Evolutionary conservation across 1,284 basidiomycete species (phyloP).

Genomic region (Malassezia psittaci): DNA sequence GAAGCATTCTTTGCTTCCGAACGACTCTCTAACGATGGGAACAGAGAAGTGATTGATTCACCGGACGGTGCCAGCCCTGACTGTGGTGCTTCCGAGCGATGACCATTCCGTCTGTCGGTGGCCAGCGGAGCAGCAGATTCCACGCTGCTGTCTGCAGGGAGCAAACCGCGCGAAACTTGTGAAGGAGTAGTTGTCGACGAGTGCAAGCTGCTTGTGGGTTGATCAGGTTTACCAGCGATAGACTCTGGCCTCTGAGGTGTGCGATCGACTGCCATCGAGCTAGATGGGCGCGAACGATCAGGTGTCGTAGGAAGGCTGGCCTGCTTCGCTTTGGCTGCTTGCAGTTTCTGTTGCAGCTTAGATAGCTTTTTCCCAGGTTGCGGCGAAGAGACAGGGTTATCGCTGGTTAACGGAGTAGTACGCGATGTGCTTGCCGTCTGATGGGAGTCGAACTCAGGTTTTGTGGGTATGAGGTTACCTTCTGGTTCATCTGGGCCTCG

Average conservation of each 20-base stretch:
- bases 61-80: constrained; percentile 10
- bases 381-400: neutral
- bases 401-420: neutral
- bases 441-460: neutral
- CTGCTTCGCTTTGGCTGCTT: constrained; percentile 16
- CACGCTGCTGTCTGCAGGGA: neutral
- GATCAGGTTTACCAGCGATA: no score
- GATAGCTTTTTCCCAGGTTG: constrained; percentile 49
- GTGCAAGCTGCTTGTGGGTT: no score
- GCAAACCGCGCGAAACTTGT: neutral
- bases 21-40: constrained; percentile 12
- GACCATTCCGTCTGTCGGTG: neutral
- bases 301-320: neutral
- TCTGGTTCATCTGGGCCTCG: no score
- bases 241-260: neutral
- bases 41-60: constrained; percentile 23
- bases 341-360: constrained; percentile 54
- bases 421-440: neutral
- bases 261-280: neutral
- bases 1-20: neutral
- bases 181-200: neutral
- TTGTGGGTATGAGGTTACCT: neutral
- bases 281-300: neutral
- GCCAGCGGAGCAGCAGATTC: neutral
- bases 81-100: neutral